Evolutionary conservation across 2,329 filamentous ascomycete species (phyloP).

Genomic region (Colletotrichum caudatum): DNA sequence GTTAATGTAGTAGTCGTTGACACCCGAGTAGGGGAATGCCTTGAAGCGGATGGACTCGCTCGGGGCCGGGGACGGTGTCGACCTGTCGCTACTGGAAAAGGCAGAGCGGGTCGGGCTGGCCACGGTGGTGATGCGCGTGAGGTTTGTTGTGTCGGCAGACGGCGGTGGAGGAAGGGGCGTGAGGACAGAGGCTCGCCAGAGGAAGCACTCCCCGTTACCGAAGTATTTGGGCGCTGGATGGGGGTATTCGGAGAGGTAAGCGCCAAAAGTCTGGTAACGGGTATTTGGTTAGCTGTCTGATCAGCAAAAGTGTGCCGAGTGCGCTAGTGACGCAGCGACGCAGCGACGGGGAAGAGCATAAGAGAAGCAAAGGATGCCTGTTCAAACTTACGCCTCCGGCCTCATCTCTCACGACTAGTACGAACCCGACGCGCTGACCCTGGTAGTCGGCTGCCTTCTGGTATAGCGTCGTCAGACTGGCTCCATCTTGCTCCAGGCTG

Average conservation of each 20-base stretch:
- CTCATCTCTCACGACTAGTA: constrained; percentile 86
- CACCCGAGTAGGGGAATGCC: constrained; percentile 93
- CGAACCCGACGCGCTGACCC: constrained; percentile 83
- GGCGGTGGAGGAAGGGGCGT: constrained; percentile 65
- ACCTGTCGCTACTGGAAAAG: constrained; percentile 44
- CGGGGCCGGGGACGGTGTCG: constrained; percentile 58
- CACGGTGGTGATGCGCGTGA: constrained; percentile 59
- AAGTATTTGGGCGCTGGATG: constrained; percentile 87
- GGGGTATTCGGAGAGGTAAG: constrained; percentile 91
- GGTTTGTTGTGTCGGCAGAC: constrained; percentile 63
- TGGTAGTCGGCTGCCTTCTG: constrained; percentile 77
- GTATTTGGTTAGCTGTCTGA: constrained; percentile 10
- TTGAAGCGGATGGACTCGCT: constrained; percentile 91
- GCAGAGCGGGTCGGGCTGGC: constrained; percentile 43
- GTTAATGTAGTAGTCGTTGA: constrained; percentile 97
- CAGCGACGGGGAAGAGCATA: neutral
- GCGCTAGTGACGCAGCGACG: neutral
- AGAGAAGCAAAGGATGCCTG: neutral
- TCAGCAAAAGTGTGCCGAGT: neutral
- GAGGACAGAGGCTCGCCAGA: constrained; percentile 71
- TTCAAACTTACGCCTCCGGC: constrained; percentile 74
- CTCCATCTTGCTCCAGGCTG: constrained; percentile 91
- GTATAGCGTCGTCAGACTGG: constrained; percentile 88
- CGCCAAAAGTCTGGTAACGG: constrained; percentile 78
- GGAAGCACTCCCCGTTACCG: constrained; percentile 94